Evolutionary conservation across 106 monocot species (phyloP).

Genomic region (Ottelia alismoides): DNA sequence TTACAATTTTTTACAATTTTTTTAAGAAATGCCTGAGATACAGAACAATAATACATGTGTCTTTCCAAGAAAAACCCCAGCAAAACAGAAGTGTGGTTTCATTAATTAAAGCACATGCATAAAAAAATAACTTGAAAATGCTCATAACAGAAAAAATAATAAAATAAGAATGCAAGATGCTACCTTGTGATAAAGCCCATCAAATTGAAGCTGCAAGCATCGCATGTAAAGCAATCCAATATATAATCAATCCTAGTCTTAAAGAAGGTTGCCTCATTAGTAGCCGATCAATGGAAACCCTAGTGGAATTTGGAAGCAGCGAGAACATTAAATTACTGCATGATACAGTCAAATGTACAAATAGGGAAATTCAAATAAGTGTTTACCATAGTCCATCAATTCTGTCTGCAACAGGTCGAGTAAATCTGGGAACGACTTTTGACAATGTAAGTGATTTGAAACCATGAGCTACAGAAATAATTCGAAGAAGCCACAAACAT

Average conservation of each 20-base stretch:
- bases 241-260: conserved; percentile 64
- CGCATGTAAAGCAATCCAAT: conserved; percentile 83
- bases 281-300: conserved; percentile 90
- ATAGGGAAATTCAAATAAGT: neutral
- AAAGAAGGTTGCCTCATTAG: conserved; percentile 90
- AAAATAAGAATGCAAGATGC: neutral
- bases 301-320: conserved; percentile 15
- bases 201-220: conserved; percentile 81
- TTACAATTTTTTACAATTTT: no score
- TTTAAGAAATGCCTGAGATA: no score
- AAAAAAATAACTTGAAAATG: no score
- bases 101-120: no score
- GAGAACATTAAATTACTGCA: neutral
- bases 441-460: conserved; percentile 95
- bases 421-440: conserved; percentile 68
- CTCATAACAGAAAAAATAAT: neutral
- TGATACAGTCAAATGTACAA: neutral
- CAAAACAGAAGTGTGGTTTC: no score
- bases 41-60: no score
- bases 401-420: conserved; percentile 68
- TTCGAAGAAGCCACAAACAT: neutral
- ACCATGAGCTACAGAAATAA: conserved; percentile 66
- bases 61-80: no score
- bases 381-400: conserved; percentile 94
- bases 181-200: conserved; percentile 9